Base-by-base conservation (phyloP, 2,329 filamentous ascomycete species). In the Colletotrichum karsti region DNA sequence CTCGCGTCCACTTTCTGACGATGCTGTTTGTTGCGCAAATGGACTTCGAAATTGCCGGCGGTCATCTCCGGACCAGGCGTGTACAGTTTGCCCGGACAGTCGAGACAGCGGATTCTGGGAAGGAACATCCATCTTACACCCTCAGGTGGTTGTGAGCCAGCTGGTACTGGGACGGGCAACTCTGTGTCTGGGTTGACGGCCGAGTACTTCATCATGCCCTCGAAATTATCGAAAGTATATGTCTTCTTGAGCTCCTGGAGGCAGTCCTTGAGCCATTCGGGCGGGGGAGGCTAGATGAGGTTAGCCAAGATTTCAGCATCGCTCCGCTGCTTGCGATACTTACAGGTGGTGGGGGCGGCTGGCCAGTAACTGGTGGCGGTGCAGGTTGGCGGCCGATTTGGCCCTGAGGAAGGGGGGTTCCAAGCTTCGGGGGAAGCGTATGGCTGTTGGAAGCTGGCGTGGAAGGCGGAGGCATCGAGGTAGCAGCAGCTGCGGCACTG, bases 71-170 rank as follows among this genome's bases (percentile, higher is more conserved):
- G 94, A 0, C 94, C 93, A 0, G 95, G 93, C 0, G 95, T 97
- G 79, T 99, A 99, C 10, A 97, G 84, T 79, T 98, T 98, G 30
- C 93, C 94, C 0, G 94, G 93, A 77, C 96, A 98, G 78, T 99
- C 96, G 51, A 92, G 89, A 78, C 96, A 99, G 66, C 93, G 88
- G 71, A 99, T 98, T 56, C 96, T 88, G 8, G 96, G 96, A 55
- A 97, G 85, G 80, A 92, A 98, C 80, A 93, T 92, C 73, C 92
- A 93, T 74, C 92, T 93, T 69, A 93, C 84, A 69, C 92, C 88
- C 69, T 86, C 83, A 60, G 87, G 91, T 8, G 87, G 81, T 15
- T 85, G 83, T 48, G 87, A 83, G 39, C 84, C 85, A 10, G 74
- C 70, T 26, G 75, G 79, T 68, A 78, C 85, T 37, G 90, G 83